A percentile compares a stretch with the other conserved stretches of the same genome.
Conservation (phyloP, 1,284 basidiomycete genomes). For the Wolfiporia cocos region DNA sequence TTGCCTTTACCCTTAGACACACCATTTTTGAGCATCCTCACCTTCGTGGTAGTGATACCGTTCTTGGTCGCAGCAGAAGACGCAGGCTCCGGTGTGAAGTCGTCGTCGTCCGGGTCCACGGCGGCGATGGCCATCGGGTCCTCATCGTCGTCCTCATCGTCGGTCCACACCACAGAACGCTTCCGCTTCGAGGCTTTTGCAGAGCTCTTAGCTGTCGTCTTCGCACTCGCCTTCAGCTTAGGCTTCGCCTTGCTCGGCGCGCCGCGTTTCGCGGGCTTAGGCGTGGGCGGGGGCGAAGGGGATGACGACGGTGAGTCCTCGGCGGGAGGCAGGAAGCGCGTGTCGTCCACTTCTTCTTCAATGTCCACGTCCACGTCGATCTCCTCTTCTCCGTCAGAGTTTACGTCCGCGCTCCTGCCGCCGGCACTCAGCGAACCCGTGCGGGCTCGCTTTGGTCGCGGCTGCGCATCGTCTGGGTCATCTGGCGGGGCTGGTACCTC, state of each 20-base stretch:
- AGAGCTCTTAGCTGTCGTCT: constrained; percentile 8
- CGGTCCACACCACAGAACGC: constrained; percentile 16
- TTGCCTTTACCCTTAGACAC: constrained; percentile 16
- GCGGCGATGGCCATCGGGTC: constrained; percentile 1
- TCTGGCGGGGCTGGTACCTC: no score
- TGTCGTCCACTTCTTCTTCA: constrained; percentile 17
- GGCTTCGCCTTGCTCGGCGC: no score
- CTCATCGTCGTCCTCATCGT: constrained; percentile 16
- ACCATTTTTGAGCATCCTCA: constrained; percentile 13
- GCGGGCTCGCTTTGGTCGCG: no score
- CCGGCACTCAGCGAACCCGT: no score
- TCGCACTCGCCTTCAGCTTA: no score
- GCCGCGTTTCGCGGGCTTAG: constrained; percentile 4
- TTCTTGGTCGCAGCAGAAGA: constrained; percentile 10
- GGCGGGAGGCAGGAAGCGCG: constrained; percentile 14
- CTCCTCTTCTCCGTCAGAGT: constrained; percentile 14
- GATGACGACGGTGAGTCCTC: constrained; percentile 8
- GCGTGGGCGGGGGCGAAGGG: constrained; percentile 7
- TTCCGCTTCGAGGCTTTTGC: constrained; percentile 3
- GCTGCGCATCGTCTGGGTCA: no score
- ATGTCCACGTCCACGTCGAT: constrained; percentile 20
- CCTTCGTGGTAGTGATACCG: constrained; percentile 5
- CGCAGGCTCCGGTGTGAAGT: constrained; percentile 18
- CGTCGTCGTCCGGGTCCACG: constrained; percentile 18
- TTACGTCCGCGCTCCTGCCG: constrained; percentile 7